Conservation (phyloP, 2,329 filamentous ascomycete genomes). For the Exophiala sp. region DNA sequence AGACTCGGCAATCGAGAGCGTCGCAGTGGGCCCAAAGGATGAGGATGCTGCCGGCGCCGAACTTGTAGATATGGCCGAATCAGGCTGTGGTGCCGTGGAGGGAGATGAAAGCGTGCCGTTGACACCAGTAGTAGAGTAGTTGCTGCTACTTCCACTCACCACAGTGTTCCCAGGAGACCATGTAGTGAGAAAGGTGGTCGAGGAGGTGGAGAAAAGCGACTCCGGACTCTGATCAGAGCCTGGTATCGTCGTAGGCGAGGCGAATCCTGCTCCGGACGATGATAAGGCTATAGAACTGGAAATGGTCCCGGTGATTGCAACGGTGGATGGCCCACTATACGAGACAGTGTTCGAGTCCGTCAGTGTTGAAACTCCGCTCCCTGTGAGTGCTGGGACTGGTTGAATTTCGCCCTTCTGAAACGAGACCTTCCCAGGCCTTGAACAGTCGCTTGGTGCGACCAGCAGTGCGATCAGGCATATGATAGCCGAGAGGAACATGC, state of each 20-base stretch:
- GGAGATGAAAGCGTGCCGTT: neutral
- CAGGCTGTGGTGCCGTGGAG: neutral
- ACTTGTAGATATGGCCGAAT: neutral
- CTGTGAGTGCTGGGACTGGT: neutral
- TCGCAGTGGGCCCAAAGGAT: neutral
- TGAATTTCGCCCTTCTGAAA: neutral
- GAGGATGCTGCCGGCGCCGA: neutral
- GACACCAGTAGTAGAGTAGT: neutral
- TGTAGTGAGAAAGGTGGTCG: neutral
- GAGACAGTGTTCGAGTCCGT: constrained; percentile 1
- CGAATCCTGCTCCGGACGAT: neutral
- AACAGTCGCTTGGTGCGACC: neutral
- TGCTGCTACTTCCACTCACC: neutral
- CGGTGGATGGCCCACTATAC: neutral
- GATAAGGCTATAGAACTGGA: neutral
- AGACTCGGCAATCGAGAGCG: neutral
- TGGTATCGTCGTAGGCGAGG: neutral
- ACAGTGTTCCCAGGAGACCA: too few species aligned
- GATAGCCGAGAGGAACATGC: neutral
- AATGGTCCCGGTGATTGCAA: neutral
- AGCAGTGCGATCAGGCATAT: neutral
- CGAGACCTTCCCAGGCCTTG: neutral
- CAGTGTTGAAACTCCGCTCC: neutral
- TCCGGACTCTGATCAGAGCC: too few species aligned
- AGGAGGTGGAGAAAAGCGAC: neutral